Conservation (phyloP, 208 protist genomes). For the Wallacemonas sp. region DNA sequence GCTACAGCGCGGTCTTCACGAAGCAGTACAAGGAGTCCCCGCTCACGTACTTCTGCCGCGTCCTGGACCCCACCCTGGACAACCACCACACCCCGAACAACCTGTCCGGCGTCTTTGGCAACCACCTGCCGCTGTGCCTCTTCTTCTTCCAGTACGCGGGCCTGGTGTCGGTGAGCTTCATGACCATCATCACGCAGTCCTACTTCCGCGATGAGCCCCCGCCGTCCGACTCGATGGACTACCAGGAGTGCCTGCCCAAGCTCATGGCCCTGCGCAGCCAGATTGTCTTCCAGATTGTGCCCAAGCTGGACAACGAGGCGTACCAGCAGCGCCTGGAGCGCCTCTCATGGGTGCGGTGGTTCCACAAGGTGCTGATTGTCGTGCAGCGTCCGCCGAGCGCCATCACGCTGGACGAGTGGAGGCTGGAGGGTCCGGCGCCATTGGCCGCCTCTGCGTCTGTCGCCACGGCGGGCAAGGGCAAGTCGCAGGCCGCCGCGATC, state of each 20-base stretch:
- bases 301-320: slow-evolving; percentile 43
- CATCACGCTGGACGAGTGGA: slow-evolving; percentile 86
- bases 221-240: slow-evolving; percentile 74
- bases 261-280: slow-evolving; percentile 75
- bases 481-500: slow-evolving; percentile 19
- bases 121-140: slow-evolving; percentile 71
- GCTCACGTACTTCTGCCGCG: slow-evolving; percentile 76
- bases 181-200: slow-evolving; percentile 81
- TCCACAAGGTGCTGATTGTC: slow-evolving; percentile 52
- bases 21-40: slow-evolving; percentile 43
- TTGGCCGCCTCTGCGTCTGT: slow-evolving; percentile 27
- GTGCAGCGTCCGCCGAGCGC: slow-evolving; percentile 39
- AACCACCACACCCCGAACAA: slow-evolving; percentile 67
- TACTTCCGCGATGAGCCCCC: slow-evolving; percentile 86
- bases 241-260: slow-evolving; percentile 55
- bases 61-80: slow-evolving; percentile 61
- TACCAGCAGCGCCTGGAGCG: slow-evolving; percentile 42
- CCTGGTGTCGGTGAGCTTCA: slow-evolving; percentile 78
- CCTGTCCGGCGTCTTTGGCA: slow-evolving; percentile 76
- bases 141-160: slow-evolving; percentile 87
- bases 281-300: slow-evolving; percentile 71
- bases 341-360: slow-evolving; percentile 88
- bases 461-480: slow-evolving; percentile 6
- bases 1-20: slow-evolving; percentile 81
- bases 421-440: slow-evolving; percentile 34